Percentiles rank a stretch among this genome's conserved stretches.
Evolutionary conservation across 164 flowering plant species (phyloP).

Genomic region (grape (Vitis vinifera)): ASM3070453v1 NC_081822.1:4078001-4078500

Average conservation of each 20-base stretch:
- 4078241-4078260: not conserved
- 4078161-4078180: conserved; percentile 74
- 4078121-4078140: conserved; percentile 61
- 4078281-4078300: too few relatives aligned
- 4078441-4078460: too few relatives aligned
- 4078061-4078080: conserved; percentile 73
- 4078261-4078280: too few relatives aligned
- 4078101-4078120: conserved; percentile 67
- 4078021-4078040: conserved; percentile 72
- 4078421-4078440: too few relatives aligned
- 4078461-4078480: too few relatives aligned
- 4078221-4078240: not conserved
- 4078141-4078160: conserved; percentile 60
- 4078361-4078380: too few relatives aligned
- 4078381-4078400: too few relatives aligned
- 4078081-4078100: conserved; percentile 58
- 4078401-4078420: too few relatives aligned
- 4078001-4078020: conserved; percentile 37
- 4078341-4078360: too few relatives aligned
- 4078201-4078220: conserved; percentile 66
- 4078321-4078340: too few relatives aligned
- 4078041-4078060: conserved; percentile 80
- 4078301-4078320: too few relatives aligned
- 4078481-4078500: too few relatives aligned
- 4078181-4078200: conserved; percentile 90